Evolutionary conservation across 345 rosid species (phyloP), one percentile per base, ranked within the genome.

Genomic region (Noccaea bulbosa): DNA sequence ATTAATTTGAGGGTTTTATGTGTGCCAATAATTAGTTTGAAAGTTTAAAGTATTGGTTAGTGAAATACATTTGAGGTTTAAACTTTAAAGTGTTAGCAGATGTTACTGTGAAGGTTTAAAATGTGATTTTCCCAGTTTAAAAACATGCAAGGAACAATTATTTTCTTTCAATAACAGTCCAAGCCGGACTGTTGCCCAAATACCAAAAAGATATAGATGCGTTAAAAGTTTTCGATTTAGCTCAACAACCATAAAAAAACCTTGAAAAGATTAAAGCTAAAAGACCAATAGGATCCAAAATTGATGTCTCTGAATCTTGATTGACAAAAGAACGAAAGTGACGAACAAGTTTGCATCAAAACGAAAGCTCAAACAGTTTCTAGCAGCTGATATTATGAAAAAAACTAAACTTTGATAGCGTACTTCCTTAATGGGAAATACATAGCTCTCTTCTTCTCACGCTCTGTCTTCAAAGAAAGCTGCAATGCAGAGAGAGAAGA

Each of bases 351-450:
- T 62, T 54, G 59, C 59, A 62, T 69, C 20, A 54, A 61, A 55
- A 37, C 39, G 10, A 22, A 53, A 27, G 74, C 52, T n/a, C 59
- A 46, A 62, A 40, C 69, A 62, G 66, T 5, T 47, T 69, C 70
- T 69, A 69, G 69, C 20, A 74, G 72, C 43, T 16, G 40, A 9
- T 5, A 11, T 5, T 7, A 63, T 3, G 14, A 43, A 62, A 7
- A 16, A 12, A 16, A 0, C 5, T 82, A 84, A 49, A 83, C 88
- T 80, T 84, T 84, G 62, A 84, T 83, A 27, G 91, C 91, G 65
- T 83, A 86, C 77, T 84, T 86, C 78, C 91, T 83, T 74, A 81
- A 44, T n/a, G 91, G 91, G 69, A 81, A 86, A 54, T 86, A 84
- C 79, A 86, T 83, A 40, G 84, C 91, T 33, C 73, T 83, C 84